A percentile compares a stretch with the other conserved stretches of the same genome.
phyloP scores from a whole-genome alignment of 345 rosid genomes.

The Euphorbia tirucalli region DNA sequence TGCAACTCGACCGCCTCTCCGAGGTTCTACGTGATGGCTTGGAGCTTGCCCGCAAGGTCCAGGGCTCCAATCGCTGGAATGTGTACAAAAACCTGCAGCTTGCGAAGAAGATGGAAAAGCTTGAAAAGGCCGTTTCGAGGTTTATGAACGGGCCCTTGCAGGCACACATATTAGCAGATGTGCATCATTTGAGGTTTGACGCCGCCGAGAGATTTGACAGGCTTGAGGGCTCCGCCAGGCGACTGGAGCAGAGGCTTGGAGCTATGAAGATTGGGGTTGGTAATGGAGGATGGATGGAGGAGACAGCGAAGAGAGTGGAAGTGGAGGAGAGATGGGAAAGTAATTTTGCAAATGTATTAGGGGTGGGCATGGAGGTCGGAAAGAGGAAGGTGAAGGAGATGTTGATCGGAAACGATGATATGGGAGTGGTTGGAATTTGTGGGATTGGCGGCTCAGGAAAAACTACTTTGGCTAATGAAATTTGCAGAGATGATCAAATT shows the following conservation, averaged over 20 bases:
- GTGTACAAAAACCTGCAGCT: constrained; percentile 46
- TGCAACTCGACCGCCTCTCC: constrained; percentile 52
- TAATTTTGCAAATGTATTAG: constrained; percentile 30
- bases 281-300: constrained; percentile 54
- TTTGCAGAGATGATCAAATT: constrained; percentile 58
- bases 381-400: constrained; percentile 72
- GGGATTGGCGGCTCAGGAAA: constrained; percentile 95
- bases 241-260: constrained; percentile 50
- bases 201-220: constrained; percentile 50
- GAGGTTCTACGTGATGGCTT: constrained; percentile 39
- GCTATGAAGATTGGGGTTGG: constrained; percentile 55
- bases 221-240: constrained; percentile 35
- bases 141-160: constrained; percentile 45
- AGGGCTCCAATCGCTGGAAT: constrained; percentile 57
- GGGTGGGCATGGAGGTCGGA: constrained; percentile 57
- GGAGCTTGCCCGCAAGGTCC: constrained; percentile 52
- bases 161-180: constrained; percentile 60
- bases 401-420: constrained; percentile 43
- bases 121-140: constrained; percentile 45
- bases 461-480: constrained; percentile 75
- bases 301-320: constrained; percentile 50
- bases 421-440: constrained; percentile 50
- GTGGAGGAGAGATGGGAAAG: constrained; percentile 42
- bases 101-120: constrained; percentile 60
- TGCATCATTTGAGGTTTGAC: constrained; percentile 48